Conservation (phyloP, 1,139 yeast species). For the Protomyces inouyei region DNA sequence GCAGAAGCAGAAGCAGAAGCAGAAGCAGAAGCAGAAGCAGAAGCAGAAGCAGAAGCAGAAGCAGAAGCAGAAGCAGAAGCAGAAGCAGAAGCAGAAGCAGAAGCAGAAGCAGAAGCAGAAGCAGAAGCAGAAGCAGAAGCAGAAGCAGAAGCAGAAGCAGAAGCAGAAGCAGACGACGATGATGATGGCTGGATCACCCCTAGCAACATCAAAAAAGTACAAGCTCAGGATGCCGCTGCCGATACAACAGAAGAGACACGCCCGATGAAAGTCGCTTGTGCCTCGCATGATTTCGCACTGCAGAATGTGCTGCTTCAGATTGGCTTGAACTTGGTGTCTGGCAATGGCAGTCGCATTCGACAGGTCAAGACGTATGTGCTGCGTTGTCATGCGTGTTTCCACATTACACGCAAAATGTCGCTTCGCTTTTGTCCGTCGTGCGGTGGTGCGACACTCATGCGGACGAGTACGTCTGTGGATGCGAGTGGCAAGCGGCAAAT, state of each 20-base stretch:
- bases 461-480: conserved; percentile 81
- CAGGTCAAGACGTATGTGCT: conserved; percentile 87
- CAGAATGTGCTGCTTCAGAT: conserved; percentile 92
- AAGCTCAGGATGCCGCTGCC: conserved; percentile 44
- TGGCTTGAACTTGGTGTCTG: conserved; percentile 79
- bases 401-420: conserved; percentile 44
- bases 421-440: conserved; percentile 93
- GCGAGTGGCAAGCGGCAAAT: conserved; percentile 78
- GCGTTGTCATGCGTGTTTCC: conserved; percentile 95
- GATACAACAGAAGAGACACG: conserved; percentile 30
- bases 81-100: not conserved
- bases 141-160: conserved; percentile 39
- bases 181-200: conserved; percentile 94
- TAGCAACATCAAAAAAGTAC: conserved; percentile 57
- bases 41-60: conserved; percentile 1
- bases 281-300: conserved; percentile 96
- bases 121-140: not conserved
- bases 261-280: conserved; percentile 63
- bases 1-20: conserved; percentile 37
- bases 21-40: not conserved
- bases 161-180: conserved; percentile 41
- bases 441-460: conserved; percentile 82
- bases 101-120: conserved; percentile 21
- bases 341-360: conserved; percentile 77
- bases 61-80: conserved; percentile 17